These are phyloP conservation scores for Schizosaccharomyces octosporus DNA, from an alignment of 805 yeast genomes.

Conservation along the genomic window DNA sequence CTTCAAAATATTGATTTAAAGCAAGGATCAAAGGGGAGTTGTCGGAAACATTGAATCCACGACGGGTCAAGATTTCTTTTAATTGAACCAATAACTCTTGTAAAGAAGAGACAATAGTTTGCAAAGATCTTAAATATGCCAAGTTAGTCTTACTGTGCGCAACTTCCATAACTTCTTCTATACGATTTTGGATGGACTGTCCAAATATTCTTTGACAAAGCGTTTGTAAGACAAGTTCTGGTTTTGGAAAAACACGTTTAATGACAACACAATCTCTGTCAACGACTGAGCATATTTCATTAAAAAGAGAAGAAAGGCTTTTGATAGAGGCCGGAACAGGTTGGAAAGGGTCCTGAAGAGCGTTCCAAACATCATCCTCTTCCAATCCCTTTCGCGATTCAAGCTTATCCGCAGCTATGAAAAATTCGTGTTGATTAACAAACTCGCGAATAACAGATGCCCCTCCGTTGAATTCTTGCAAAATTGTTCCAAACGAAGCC, in stretches of 20 bases:
- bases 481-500: conserved; percentile 35
- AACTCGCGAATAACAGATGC: conserved; percentile 57
- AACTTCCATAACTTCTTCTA: neutral
- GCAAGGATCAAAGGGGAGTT: neutral
- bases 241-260: conserved; percentile 42
- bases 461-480: conserved; percentile 67
- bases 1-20: neutral
- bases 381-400: conserved; percentile 14
- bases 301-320: conserved; percentile 25
- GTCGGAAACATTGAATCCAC: neutral
- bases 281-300: conserved; percentile 33
- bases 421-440: conserved; percentile 53
- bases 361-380: conserved; percentile 24
- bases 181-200: conserved; percentile 16
- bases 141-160: neutral
- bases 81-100: neutral
- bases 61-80: neutral
- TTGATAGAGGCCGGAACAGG: conserved; percentile 26
- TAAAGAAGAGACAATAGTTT: neutral
- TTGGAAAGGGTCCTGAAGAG: conserved; percentile 34
- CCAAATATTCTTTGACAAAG: conserved; percentile 57
- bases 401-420: conserved; percentile 25
- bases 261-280: conserved; percentile 52
- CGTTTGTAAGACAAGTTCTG: conserved; percentile 39
- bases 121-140: neutral